These are phyloP conservation scores for Poa pratensis DNA, from an alignment of 176 grass and related monocot species.

Conservation along the genomic window DNA sequence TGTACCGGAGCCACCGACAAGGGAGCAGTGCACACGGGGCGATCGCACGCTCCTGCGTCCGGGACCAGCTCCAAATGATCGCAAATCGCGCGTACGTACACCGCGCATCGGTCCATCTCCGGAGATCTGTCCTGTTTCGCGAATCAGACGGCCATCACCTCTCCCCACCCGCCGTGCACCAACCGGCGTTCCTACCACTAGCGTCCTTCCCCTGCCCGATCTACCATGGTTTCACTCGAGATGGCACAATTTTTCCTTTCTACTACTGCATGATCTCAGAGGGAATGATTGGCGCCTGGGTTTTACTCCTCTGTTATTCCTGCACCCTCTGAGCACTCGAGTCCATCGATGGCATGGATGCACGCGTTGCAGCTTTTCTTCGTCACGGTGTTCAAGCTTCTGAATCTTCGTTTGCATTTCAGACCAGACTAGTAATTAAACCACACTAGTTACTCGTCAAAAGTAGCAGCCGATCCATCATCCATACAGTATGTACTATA, in stretches of 20 bases:
- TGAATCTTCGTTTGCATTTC: neutral
- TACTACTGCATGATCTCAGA: neutral
- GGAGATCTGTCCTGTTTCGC: conserved; percentile 12
- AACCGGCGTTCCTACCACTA: neutral
- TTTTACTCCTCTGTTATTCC: neutral
- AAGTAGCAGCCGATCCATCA: neutral
- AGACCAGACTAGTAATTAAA: neutral
- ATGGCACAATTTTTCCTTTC: neutral
- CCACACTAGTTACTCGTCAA: neutral
- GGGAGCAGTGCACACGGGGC: neutral
- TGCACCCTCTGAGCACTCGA: neutral
- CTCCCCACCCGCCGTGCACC: conserved; percentile 29
- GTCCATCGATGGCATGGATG: neutral
- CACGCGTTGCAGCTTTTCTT: neutral
- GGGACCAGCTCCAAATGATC: conserved; percentile 37
- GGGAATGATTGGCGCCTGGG: neutral
- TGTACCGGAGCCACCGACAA: neutral
- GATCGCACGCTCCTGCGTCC: neutral
- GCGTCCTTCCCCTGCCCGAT: neutral
- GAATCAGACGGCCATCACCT: conserved; percentile 30
- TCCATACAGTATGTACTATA: neutral
- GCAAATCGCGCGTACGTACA: neutral
- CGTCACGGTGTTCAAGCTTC: neutral
- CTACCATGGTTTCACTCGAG: neutral
- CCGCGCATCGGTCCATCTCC: neutral